Evolutionary conservation across 768 basidiomycete species (phyloP).

Genomic region (Gelatoporia subvermispora): DNA sequence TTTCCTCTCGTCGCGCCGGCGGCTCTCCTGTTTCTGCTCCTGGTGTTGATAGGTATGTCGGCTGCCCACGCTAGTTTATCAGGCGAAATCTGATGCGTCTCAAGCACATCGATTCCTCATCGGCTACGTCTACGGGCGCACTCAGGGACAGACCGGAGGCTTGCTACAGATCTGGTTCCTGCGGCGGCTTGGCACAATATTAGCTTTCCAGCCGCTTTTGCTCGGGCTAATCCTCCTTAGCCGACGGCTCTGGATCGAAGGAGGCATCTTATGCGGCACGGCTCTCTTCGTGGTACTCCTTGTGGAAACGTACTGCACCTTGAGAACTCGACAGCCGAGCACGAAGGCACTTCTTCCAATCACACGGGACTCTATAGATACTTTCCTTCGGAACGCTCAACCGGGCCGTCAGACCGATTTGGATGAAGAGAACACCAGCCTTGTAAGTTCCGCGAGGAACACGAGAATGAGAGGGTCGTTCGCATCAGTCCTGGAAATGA

Average conservation of each 20-base stretch:
- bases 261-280: slow-evolving; percentile 53
- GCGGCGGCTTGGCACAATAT: slow-evolving; percentile 63
- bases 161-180: slow-evolving; percentile 72
- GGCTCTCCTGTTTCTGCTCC: slow-evolving; percentile 56
- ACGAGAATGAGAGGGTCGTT: slow-evolving; percentile 62
- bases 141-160: slow-evolving; percentile 72
- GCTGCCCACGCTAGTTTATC: background rate
- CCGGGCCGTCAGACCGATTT: slow-evolving; percentile 30
- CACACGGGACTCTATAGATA: slow-evolving; percentile 52
- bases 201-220: slow-evolving; percentile 70
- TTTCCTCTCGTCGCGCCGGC: slow-evolving; percentile 77
- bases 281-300: slow-evolving; percentile 51
- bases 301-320: slow-evolving; percentile 54
- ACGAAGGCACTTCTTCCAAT: slow-evolving; percentile 47
- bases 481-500: slow-evolving; percentile 81
- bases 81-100: background rate
- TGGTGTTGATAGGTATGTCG: slow-evolving; percentile 56
- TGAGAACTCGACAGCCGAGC: slow-evolving; percentile 46
- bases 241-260: slow-evolving; percentile 66
- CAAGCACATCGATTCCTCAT: slow-evolving; percentile 76
- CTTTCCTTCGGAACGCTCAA: slow-evolving; percentile 43
- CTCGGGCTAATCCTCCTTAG: slow-evolving; percentile 70
- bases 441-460: slow-evolving; percentile 33
- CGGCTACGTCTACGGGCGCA: slow-evolving; percentile 73
- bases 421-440: slow-evolving; percentile 49